Base-by-base conservation (phyloP, 2,329 filamentous ascomycete genomes). In the Alternaria triticimaculans region DNA sequence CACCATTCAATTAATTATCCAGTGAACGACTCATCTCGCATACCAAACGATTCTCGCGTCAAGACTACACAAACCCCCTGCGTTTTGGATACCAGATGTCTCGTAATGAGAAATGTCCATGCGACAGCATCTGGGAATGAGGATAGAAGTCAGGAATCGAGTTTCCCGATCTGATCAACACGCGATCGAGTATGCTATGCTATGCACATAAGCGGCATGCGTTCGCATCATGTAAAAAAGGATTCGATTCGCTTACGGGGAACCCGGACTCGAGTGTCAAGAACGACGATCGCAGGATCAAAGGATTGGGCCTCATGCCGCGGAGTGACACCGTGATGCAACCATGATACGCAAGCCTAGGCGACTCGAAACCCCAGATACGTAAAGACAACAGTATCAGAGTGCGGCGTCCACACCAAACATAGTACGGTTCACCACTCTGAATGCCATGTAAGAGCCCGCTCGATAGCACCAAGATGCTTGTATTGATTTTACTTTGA, bases 401-500 rank as follows among this genome's bases (percentile, higher is more conserved):
- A 37, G 33, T 37, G 30, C 4, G 30, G 3, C 30, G 30, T n/a
- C n/a, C n/a, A n/a, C n/a, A n/a, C n/a, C n/a, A n/a, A n/a, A n/a
- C n/a, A n/a, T n/a, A n/a, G n/a, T n/a, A n/a, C n/a, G n/a, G n/a
- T n/a, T n/a, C n/a, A n/a, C n/a, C n/a, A n/a, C n/a, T n/a, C n/a
- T n/a, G n/a, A n/a, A n/a, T n/a, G n/a, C n/a, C n/a, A n/a, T n/a
- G n/a, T n/a, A n/a, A n/a, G n/a, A n/a, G n/a, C n/a, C n/a, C n/a
- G n/a, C n/a, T n/a, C n/a, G n/a, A n/a, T 53, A 23, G 46, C 60
- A 58, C 58, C 60, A 23, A 43, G 23, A 58, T 62, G 41, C 55
- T 54, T 59, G 48, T 46, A 54, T 62, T 59, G 57, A 20, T 62
- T 59, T 62, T 28, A 54, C 49, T 54, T 59, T 54, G 55, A 33